Conservation (phyloP, 1,284 basidiomycete species). For the Ustilago crameri region DNA sequence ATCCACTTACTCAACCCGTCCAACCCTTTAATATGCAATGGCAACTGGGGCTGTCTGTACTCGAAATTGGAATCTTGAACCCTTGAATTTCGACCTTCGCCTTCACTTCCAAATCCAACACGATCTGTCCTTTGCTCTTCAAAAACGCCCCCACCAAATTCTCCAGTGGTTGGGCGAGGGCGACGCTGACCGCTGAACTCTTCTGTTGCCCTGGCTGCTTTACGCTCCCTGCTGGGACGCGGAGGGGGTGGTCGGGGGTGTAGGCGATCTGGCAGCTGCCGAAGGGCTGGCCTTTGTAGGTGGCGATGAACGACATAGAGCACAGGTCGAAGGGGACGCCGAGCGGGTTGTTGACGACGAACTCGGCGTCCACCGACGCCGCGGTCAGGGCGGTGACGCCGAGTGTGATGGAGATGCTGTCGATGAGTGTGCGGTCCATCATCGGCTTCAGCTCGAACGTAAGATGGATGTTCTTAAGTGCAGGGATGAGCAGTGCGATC, state of each 20-base stretch:
- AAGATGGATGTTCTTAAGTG: constrained; percentile 45
- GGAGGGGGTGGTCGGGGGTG: constrained; percentile 30
- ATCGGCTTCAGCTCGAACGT: constrained; percentile 55
- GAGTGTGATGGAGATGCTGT: constrained; percentile 54
- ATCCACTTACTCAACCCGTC: constrained; percentile 50
- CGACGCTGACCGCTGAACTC: constrained; percentile 38
- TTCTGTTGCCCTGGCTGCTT: constrained; percentile 33
- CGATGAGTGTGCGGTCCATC: constrained; percentile 53
- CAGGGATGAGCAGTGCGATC: constrained; percentile 42
- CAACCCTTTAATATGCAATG: constrained; percentile 53
- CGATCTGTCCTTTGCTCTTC: constrained; percentile 50
- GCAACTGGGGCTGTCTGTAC: constrained; percentile 51
- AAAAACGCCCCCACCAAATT: constrained; percentile 53
- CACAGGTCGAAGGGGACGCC: constrained; percentile 52
- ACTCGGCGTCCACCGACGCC: constrained; percentile 49
- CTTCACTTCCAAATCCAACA: constrained; percentile 54
- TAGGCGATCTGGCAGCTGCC: constrained; percentile 44
- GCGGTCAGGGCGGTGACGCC: constrained; percentile 55
- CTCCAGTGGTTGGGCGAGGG: constrained; percentile 53
- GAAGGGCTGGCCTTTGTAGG: constrained; percentile 51
- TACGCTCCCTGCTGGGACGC: constrained; percentile 40
- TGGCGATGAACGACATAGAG: constrained; percentile 52
- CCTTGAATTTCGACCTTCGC: constrained; percentile 52
- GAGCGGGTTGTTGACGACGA: constrained; percentile 57
- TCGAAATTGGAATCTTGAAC: constrained; percentile 53